These are phyloP conservation scores for Ophiocordyceps sinensis DNA, from an alignment of 2,329 filamentous ascomycete species.

Conservation along the genomic window DNA sequence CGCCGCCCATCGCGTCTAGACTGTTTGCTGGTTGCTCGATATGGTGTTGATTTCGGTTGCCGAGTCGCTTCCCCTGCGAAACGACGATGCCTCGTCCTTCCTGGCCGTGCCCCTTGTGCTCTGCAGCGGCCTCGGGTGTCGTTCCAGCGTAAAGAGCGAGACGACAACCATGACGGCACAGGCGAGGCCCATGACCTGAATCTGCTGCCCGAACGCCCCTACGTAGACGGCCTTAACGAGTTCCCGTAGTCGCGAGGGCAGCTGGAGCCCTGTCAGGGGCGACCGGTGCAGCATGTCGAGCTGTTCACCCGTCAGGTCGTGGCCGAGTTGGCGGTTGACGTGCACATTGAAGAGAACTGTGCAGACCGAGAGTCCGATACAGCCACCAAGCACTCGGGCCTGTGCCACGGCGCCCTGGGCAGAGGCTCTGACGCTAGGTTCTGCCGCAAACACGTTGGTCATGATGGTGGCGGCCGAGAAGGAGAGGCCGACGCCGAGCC, in stretches of 20 bases:
- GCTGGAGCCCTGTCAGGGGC: slow-evolving; percentile 22
- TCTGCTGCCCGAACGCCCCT: slow-evolving; percentile 28
- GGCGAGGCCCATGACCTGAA: slow-evolving; percentile 30
- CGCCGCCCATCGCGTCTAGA: slow-evolving; percentile 1
- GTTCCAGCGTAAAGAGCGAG: slow-evolving; percentile 30
- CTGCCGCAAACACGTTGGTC: slow-evolving; percentile 35
- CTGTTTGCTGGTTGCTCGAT: slow-evolving; percentile 8
- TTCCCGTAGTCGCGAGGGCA: slow-evolving; percentile 17
- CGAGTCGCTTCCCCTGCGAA: slow-evolving; percentile 20
- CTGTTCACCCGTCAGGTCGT: slow-evolving; percentile 19
- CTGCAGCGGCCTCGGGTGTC: slow-evolving; percentile 20
- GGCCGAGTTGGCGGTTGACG: slow-evolving; percentile 22
- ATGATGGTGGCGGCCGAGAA: slow-evolving; percentile 44
- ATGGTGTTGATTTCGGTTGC: slow-evolving; percentile 21
- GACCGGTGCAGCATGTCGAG: slow-evolving; percentile 29
- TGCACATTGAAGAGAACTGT: slow-evolving; percentile 42
- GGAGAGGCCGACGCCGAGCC: slow-evolving; percentile 43
- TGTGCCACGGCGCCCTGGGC: slow-evolving; percentile 47
- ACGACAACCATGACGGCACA: slow-evolving; percentile 27
- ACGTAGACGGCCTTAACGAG: slow-evolving; percentile 27
- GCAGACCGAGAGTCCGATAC: slow-evolving; percentile 41
- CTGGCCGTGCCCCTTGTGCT: slow-evolving; percentile 13
- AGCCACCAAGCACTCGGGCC: slow-evolving; percentile 43
- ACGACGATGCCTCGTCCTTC: slow-evolving; percentile 14
- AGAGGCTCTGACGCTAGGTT: slow-evolving; percentile 35